These are phyloP conservation scores for Trichoderma sp. DNA, from an alignment of 2,329 filamentous ascomycete genomes.

Conservation along the genomic window DNA sequence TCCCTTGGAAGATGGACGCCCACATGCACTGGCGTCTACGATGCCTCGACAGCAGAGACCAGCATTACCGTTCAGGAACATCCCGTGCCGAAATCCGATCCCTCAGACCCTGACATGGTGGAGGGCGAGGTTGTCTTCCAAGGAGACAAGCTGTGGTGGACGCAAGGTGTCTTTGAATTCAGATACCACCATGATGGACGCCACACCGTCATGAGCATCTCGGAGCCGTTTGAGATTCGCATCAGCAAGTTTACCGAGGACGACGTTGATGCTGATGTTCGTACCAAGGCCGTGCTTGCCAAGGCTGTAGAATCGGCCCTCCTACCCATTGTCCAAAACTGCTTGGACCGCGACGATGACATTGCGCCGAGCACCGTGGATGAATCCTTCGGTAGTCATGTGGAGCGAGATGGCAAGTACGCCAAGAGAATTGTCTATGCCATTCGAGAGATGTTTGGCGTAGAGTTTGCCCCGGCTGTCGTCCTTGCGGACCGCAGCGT, in stretches of 20 bases:
- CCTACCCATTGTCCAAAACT: slow-evolving; percentile 84
- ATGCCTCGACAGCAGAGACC: slow-evolving; percentile 71
- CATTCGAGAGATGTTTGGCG: slow-evolving; percentile 93
- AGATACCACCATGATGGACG: slow-evolving; percentile 92
- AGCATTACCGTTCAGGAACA: slow-evolving; percentile 74
- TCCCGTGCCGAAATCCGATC: slow-evolving; percentile 54
- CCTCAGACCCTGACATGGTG: slow-evolving; percentile 61
- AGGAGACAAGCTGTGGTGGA: slow-evolving; percentile 97
- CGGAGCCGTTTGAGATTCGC: slow-evolving; percentile 86
- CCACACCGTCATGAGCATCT: slow-evolving; percentile 92
- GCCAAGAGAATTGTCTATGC: slow-evolving; percentile 90
- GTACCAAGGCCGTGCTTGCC: slow-evolving; percentile 64
- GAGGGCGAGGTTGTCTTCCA: slow-evolving; percentile 83
- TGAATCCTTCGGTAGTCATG: slow-evolving; percentile 80
- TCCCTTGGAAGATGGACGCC: slow-evolving; percentile 90
- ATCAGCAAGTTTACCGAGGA: slow-evolving; percentile 80
- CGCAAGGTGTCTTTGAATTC: slow-evolving; percentile 93
- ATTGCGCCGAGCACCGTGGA: slow-evolving; percentile 80
- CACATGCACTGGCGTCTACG: slow-evolving; percentile 74
- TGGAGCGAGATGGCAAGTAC: slow-evolving; percentile 87
- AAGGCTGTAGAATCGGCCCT: slow-evolving; percentile 74
- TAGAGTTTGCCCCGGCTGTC: slow-evolving; percentile 91
- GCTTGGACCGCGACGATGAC: slow-evolving; percentile 87
- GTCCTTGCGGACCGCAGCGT: slow-evolving; percentile 91
- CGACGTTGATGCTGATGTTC: slow-evolving; percentile 66